These are phyloP conservation scores for Salvia sclarea DNA, from an alignment of 305 asterid species.

Conservation along the genomic window DNA sequence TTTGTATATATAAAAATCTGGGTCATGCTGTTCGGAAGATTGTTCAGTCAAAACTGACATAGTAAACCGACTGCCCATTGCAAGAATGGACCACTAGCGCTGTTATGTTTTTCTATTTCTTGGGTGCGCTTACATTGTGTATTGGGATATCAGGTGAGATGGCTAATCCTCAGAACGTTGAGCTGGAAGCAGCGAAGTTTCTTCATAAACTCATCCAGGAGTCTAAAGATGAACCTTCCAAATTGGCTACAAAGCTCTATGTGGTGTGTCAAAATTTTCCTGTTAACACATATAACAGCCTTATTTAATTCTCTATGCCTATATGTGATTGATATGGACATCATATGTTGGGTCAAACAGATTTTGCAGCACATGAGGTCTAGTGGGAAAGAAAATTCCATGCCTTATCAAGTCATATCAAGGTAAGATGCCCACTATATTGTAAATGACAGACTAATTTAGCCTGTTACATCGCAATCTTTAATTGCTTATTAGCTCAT, in stretches of 20 bases:
- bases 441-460: slow-evolving; percentile 16
- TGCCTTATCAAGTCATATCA: slow-evolving; percentile 98
- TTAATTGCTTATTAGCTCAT: slow-evolving; percentile 20
- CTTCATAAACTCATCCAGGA: slow-evolving; percentile 96
- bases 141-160: slow-evolving; percentile 42
- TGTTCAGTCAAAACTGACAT: background rate
- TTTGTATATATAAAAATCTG: background rate
- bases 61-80: background rate
- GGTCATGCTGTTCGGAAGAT: background rate
- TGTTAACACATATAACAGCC: background rate
- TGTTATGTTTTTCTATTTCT: slow-evolving; percentile 1
- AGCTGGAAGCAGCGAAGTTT: slow-evolving; percentile 98
- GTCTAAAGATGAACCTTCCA: slow-evolving; percentile 92
- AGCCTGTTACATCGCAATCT: slow-evolving; percentile 29
- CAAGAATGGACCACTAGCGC: background rate
- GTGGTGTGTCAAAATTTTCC: slow-evolving; percentile 59
- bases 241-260: slow-evolving; percentile 92
- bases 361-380: slow-evolving; percentile 97
- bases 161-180: slow-evolving; percentile 85
- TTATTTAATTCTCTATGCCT: slow-evolving; percentile 25
- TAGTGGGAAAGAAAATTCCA: slow-evolving; percentile 95
- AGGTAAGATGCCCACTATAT: slow-evolving; percentile 51
- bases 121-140: slow-evolving; percentile 18
- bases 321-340: slow-evolving; percentile 7
- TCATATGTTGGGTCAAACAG: slow-evolving; percentile 44